Percentiles rank a stretch among this genome's conserved stretches.
Conservation (phyloP, 495 filamentous ascomycete species). For the Xylaria intraflava region DNA sequence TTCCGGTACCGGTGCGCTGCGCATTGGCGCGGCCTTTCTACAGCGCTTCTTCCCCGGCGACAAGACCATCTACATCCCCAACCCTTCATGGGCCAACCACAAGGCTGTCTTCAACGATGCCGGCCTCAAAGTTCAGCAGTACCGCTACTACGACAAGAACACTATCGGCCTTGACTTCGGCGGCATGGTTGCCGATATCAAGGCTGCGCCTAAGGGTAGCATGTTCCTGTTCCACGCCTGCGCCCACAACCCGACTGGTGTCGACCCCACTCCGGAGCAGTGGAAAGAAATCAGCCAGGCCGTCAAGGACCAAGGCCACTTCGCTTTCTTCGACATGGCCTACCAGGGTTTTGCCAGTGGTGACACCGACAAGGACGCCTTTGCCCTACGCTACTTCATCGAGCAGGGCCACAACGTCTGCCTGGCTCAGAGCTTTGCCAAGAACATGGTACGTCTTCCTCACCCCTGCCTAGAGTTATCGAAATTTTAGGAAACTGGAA, state of each 20-base stretch:
- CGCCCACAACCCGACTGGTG: slow-evolving; percentile 96
- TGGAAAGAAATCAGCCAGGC: slow-evolving; percentile 89
- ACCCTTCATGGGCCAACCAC: slow-evolving; percentile 97
- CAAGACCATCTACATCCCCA: slow-evolving; percentile 94
- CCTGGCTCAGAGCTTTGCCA: slow-evolving; percentile 93
- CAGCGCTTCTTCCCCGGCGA: slow-evolving; percentile 78
- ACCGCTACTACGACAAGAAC: slow-evolving; percentile 98
- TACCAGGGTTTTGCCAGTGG: slow-evolving; percentile 98
- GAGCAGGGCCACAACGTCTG: slow-evolving; percentile 83
- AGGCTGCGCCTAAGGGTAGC: slow-evolving; percentile 76
- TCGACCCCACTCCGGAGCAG: slow-evolving; percentile 87
- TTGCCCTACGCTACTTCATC: slow-evolving; percentile 85
- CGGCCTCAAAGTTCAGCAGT: slow-evolving; percentile 81
- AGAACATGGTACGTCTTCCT: slow-evolving; percentile 80
- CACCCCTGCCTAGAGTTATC: background rate
- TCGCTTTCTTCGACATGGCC: slow-evolving; percentile 98
- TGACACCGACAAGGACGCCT: slow-evolving; percentile 86
- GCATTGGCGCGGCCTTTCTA: slow-evolving; percentile 91
- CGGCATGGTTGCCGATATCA: slow-evolving; percentile 85
- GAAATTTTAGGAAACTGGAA: background rate
- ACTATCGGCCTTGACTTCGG: slow-evolving; percentile 98
- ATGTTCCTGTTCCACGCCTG: slow-evolving; percentile 93
- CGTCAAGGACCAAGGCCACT: slow-evolving; percentile 84
- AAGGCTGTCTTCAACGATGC: slow-evolving; percentile 92
- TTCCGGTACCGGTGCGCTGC: slow-evolving; percentile 91